phyloP scores from a whole-genome alignment of 2,329 filamentous ascomycete genomes.

The Nectriaceae sp. region DNA sequence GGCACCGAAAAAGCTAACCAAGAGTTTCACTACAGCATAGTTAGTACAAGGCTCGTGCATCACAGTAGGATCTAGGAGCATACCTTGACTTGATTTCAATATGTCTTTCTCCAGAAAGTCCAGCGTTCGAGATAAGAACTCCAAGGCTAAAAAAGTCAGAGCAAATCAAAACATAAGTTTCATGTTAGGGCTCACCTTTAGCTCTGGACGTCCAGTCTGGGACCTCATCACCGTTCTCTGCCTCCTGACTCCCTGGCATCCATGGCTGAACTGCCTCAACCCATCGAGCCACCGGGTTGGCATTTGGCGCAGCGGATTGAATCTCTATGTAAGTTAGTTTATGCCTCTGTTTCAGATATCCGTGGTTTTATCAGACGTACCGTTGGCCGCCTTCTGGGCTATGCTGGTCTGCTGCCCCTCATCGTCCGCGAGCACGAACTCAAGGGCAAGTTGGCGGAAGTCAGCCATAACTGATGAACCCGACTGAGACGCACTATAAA shows the following conservation, averaged over 20 bases:
- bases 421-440: conserved; percentile 56
- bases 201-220: conserved; percentile 56
- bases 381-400: conserved; percentile 47
- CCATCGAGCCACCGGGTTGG: conserved; percentile 54
- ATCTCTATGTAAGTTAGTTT: conserved; percentile 41
- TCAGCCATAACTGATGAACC: conserved; percentile 45
- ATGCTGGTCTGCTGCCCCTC: conserved; percentile 42
- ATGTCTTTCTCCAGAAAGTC: conserved; percentile 46
- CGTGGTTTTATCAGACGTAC: conserved; percentile 24
- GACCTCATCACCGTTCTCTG: conserved; percentile 42
- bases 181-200: conserved; percentile 49
- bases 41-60: conserved; percentile 9
- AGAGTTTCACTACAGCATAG: conserved; percentile 40
- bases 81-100: conserved; percentile 54
- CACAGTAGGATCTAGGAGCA: background rate
- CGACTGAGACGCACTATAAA: too few species aligned
- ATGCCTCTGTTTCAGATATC: background rate
- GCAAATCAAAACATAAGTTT: too few species aligned
- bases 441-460: conserved; percentile 54
- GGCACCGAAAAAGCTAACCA: conserved; percentile 57
- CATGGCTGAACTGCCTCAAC: conserved; percentile 57
- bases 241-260: conserved; percentile 48
- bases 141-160: conserved; percentile 46
- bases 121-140: conserved; percentile 58
- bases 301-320: conserved; percentile 43